phyloP scores from a whole-genome alignment of 768 basidiomycete species.

The Dacryopinax spathularia region DNA sequence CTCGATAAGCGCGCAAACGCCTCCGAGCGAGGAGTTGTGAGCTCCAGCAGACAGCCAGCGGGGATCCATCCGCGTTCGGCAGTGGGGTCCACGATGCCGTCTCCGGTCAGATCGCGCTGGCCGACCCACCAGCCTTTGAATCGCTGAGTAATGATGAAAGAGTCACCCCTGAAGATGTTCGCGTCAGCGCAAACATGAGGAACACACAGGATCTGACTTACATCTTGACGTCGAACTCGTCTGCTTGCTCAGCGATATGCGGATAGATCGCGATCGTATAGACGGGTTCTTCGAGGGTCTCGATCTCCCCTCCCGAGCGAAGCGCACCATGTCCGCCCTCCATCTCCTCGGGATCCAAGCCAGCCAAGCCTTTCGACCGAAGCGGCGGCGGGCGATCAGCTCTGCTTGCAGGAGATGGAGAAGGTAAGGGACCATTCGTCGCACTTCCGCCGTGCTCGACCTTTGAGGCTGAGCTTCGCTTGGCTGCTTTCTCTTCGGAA shows the following conservation, averaged over 20 bases:
- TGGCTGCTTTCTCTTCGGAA: slow-evolving; percentile 89
- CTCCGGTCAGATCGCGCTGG: slow-evolving; percentile 79
- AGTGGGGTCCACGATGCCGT: slow-evolving; percentile 63
- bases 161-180: slow-evolving; percentile 74
- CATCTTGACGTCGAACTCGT: slow-evolving; percentile 97
- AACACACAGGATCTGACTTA: slow-evolving; percentile 29
- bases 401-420: slow-evolving; percentile 2
- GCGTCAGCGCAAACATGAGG: background rate
- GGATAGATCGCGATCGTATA: slow-evolving; percentile 98
- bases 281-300: slow-evolving; percentile 14
- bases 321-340: slow-evolving; percentile 18
- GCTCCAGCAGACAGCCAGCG: slow-evolving; percentile 85
- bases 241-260: slow-evolving; percentile 95
- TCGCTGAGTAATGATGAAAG: slow-evolving; percentile 82
- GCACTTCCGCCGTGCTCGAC: slow-evolving; percentile 11
- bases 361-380: background rate
- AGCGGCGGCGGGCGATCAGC: background rate
- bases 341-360: slow-evolving; percentile 8
- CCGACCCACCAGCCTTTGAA: slow-evolving; percentile 99
- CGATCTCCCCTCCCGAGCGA: slow-evolving; percentile 19
- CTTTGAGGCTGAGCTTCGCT: slow-evolving; percentile 29
- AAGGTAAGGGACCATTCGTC: background rate
- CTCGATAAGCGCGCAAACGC: slow-evolving; percentile 44
- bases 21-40: slow-evolving; percentile 63
- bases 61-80: slow-evolving; percentile 93